These are phyloP conservation scores for Paracoccidioides lutzii DNA, from an alignment of 2,329 filamentous ascomycete genomes.

Conservation along the genomic window DNA sequence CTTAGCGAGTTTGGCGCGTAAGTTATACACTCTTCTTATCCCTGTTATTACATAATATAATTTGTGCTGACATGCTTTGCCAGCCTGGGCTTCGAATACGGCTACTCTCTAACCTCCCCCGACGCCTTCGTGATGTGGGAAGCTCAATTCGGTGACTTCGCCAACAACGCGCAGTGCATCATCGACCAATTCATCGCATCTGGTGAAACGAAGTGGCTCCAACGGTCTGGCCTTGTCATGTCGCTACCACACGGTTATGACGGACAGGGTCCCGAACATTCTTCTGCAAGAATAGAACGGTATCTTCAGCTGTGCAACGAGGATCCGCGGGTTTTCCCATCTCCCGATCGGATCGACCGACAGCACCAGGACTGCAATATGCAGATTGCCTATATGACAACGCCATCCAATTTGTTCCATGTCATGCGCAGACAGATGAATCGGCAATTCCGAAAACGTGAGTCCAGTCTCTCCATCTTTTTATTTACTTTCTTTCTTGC, in stretches of 20 bases:
- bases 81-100: constrained; percentile 92
- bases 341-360: constrained; percentile 75
- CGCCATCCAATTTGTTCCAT: constrained; percentile 91
- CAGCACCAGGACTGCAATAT: constrained; percentile 99
- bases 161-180: constrained; percentile 98
- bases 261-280: constrained; percentile 95
- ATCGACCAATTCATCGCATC: constrained; percentile 98
- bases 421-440: constrained; percentile 94
- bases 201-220: constrained; percentile 96
- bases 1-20: constrained; percentile 56
- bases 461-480: constrained; percentile 30
- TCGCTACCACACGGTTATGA: constrained; percentile 96
- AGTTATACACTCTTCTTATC: constrained; percentile 17
- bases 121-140: constrained; percentile 99
- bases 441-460: constrained; percentile 97
- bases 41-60: not conserved
- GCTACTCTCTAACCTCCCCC: constrained; percentile 91
- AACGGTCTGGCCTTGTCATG: constrained; percentile 91
- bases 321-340: constrained; percentile 85
- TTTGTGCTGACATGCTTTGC: constrained; percentile 38
- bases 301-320: constrained; percentile 97
- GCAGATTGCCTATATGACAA: constrained; percentile 97
- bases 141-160: constrained; percentile 98
- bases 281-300: constrained; percentile 90
- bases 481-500: not conserved